Conservation (phyloP, 2,329 filamentous ascomycete genomes). For the Talaromyces sp. region DNA sequence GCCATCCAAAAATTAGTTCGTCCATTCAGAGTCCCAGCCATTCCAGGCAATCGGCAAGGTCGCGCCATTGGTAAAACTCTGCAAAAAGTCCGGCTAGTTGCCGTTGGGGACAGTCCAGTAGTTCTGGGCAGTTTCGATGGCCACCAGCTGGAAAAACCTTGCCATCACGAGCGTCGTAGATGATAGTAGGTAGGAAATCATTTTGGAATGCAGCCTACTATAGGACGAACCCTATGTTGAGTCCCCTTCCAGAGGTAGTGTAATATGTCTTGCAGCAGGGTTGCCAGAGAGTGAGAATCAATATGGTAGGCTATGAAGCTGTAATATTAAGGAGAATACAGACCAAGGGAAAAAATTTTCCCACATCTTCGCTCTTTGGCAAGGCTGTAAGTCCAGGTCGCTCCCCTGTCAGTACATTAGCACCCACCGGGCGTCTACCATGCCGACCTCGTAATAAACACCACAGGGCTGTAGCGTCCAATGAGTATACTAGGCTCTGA, state of each 20-base stretch:
- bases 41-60: not conserved
- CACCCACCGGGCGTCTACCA: not conserved
- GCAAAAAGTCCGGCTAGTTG: not conserved
- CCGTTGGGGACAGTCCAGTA: constrained; percentile 5
- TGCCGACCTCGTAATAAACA: not conserved
- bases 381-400: too few relatives aligned
- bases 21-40: constrained; percentile 2
- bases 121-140: constrained; percentile 18
- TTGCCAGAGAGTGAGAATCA: not conserved
- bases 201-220: not conserved
- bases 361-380: not conserved
- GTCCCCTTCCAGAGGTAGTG: not conserved
- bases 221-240: not conserved
- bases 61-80: not conserved
- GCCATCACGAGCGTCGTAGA: not conserved
- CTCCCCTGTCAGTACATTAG: not conserved
- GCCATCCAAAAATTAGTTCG: not conserved
- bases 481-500: not conserved
- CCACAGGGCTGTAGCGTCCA: not conserved
- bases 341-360: not conserved
- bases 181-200: not conserved
- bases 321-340: not conserved
- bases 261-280: not conserved
- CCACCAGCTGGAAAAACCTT: not conserved
- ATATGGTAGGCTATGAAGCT: not conserved